These are phyloP conservation scores for Spatholobus suberectus DNA, from an alignment of 306 rosid species.

Conservation along the genomic window DNA sequence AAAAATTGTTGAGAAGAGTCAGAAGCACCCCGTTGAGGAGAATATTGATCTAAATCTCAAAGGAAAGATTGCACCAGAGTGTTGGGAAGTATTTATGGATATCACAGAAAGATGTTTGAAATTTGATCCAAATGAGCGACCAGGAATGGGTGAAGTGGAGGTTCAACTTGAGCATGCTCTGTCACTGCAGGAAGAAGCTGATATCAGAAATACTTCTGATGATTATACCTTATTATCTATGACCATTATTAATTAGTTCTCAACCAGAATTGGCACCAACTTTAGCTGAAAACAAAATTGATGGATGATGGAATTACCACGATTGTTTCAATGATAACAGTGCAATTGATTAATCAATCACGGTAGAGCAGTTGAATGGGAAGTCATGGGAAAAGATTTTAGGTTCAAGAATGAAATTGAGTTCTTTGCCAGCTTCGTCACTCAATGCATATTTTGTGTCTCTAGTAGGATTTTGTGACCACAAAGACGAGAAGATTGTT, in stretches of 20 bases:
- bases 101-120: constrained; percentile 32
- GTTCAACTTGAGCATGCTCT: constrained; percentile 35
- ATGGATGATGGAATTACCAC: background rate
- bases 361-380: background rate
- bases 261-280: background rate
- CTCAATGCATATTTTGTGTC: background rate
- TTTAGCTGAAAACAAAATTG: background rate
- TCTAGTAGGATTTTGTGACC: background rate
- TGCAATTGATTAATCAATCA: background rate
- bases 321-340: background rate
- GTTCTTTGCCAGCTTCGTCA: constrained; percentile 28
- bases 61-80: constrained; percentile 38
- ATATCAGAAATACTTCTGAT: background rate
- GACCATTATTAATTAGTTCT: background rate
- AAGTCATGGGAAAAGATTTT: background rate
- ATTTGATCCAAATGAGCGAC: background rate
- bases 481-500: constrained; percentile 15
- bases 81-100: constrained; percentile 20
- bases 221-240: background rate
- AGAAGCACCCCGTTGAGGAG: background rate
- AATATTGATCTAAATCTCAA: constrained; percentile 25
- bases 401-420: constrained; percentile 16
- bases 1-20: background rate
- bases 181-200: constrained; percentile 32
- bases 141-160: constrained; percentile 44